phyloP scores from a whole-genome alignment of 2,329 filamentous ascomycete species.

The Cordyceps fumosorosea region DNA sequence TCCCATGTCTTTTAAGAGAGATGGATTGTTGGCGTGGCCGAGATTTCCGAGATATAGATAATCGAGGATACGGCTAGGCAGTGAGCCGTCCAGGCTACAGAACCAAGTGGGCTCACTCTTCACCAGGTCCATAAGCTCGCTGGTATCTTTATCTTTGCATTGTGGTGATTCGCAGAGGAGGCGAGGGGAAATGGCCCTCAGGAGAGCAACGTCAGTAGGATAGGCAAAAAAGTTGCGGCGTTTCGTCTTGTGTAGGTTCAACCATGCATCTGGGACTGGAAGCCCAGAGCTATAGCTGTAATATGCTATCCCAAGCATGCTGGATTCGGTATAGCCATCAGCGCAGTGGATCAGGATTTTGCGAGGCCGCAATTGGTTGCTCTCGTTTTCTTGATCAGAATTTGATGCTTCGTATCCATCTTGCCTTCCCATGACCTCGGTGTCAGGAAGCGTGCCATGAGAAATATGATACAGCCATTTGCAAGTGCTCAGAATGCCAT shows the following conservation, averaged over 20 bases:
- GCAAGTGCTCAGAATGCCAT: constrained; percentile 78
- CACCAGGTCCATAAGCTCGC: constrained; percentile 46
- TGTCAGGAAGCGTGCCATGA: constrained; percentile 48
- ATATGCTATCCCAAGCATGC: constrained; percentile 83
- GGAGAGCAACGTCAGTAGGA: constrained; percentile 75
- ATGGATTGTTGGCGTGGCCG: constrained; percentile 87
- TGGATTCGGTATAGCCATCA: constrained; percentile 94
- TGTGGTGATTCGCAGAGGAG: constrained; percentile 66
- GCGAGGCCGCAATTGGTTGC: constrained; percentile 32
- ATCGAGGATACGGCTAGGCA: constrained; percentile 80
- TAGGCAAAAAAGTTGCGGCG: constrained; percentile 95
- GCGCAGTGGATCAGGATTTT: constrained; percentile 87
- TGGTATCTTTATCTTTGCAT: constrained; percentile 39
- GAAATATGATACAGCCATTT: constrained; percentile 84
- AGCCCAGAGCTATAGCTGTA: constrained; percentile 84
- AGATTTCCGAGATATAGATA: constrained; percentile 97
- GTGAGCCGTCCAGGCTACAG: constrained; percentile 74
- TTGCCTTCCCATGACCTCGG: constrained; percentile 26
- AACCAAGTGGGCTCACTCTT: constrained; percentile 72
- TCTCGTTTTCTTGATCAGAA: constrained; percentile 24
- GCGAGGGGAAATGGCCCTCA: constrained; percentile 70
- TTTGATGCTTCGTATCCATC: constrained; percentile 20
- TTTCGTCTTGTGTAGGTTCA: constrained; percentile 72
- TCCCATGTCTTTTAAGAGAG: constrained; percentile 69
- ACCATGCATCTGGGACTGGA: constrained; percentile 78